These are phyloP conservation scores for Aureobasidium melanogenum DNA, from an alignment of 2,329 filamentous ascomycete species.

Conservation along the genomic window DNA sequence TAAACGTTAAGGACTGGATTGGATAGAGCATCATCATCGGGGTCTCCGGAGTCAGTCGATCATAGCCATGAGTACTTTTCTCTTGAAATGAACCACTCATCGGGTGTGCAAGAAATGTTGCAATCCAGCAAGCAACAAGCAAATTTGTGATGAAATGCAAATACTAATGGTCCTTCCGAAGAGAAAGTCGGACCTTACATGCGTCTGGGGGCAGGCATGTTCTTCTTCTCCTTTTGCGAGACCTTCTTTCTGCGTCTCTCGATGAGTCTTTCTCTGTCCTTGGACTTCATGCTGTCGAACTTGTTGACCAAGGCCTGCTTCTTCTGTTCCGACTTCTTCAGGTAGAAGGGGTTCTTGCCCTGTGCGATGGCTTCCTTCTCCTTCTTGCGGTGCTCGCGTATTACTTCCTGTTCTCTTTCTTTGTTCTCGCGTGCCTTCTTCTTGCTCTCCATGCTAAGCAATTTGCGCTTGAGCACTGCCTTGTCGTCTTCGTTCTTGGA, in stretches of 20 bases:
- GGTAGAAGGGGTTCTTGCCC: conserved; percentile 86
- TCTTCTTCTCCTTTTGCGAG: conserved; percentile 69
- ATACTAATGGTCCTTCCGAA: neutral
- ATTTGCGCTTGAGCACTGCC: conserved; percentile 60
- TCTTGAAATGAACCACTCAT: neutral
- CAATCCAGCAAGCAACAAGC: neutral
- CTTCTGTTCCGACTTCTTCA: conserved; percentile 87
- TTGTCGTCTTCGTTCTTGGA: conserved; percentile 57
- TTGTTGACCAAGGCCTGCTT: conserved; percentile 70
- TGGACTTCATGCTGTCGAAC: conserved; percentile 75
- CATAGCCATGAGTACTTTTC: too few species aligned
- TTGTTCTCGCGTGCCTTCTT: conserved; percentile 62
- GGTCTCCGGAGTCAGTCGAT: too few species aligned
- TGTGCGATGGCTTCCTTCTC: conserved; percentile 80
- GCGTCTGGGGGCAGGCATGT: conserved; percentile 31
- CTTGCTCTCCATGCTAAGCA: conserved; percentile 71
- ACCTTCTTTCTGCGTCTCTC: conserved; percentile 87
- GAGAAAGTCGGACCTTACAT: neutral
- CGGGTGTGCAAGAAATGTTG: neutral
- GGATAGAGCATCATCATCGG: too few species aligned
- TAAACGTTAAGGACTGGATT: too few species aligned
- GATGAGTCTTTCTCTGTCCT: conserved; percentile 74
- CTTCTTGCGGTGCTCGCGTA: conserved; percentile 66
- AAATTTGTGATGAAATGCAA: too few species aligned
- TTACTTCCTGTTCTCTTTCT: conserved; percentile 59